Percentiles rank a stretch among this genome's conserved stretches.
Conservation (phyloP, 495 filamentous ascomycete genomes). For the Chaetomidium leptoderma region DNA sequence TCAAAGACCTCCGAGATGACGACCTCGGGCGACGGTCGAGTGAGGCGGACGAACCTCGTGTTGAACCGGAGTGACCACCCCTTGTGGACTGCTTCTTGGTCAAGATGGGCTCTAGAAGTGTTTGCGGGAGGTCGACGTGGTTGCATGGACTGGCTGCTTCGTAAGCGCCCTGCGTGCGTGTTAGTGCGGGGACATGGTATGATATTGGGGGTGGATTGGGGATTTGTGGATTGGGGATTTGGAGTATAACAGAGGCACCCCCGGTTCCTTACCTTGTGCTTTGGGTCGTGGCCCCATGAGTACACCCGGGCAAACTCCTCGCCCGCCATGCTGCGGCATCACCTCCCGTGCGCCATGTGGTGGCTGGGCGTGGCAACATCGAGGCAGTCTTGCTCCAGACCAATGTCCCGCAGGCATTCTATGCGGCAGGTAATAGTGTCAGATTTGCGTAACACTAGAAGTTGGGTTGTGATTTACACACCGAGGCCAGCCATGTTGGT, state of each 20-base stretch:
- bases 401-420: conserved; percentile 54
- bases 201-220: too few species aligned
- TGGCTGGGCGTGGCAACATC: conserved; percentile 34
- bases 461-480: too few species aligned
- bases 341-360: conserved; percentile 50
- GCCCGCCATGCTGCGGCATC: conserved; percentile 53
- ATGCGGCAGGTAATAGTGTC: neutral
- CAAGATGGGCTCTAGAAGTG: conserved; percentile 49
- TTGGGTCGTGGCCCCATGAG: conserved; percentile 52
- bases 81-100: conserved; percentile 37
- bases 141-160: conserved; percentile 46
- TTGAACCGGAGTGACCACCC: conserved; percentile 46
- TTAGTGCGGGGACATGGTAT: neutral
- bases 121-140: conserved; percentile 50
- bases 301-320: conserved; percentile 51
- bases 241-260: conserved; percentile 11
- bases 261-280: conserved; percentile 32
- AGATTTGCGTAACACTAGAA: too few species aligned
- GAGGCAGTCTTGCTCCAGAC: conserved; percentile 41
- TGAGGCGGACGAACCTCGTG: conserved; percentile 37
- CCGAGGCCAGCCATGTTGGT: conserved; percentile 42
- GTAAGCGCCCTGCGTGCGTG: conserved; percentile 46
- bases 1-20: conserved; percentile 43
- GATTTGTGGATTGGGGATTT: too few species aligned
- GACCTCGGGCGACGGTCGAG: conserved; percentile 25